Evolutionary conservation across 1,139 yeast genomes (phyloP), one percentile per base, ranked within the genome.

Genomic region (Diutina neorugosa): DNA sequence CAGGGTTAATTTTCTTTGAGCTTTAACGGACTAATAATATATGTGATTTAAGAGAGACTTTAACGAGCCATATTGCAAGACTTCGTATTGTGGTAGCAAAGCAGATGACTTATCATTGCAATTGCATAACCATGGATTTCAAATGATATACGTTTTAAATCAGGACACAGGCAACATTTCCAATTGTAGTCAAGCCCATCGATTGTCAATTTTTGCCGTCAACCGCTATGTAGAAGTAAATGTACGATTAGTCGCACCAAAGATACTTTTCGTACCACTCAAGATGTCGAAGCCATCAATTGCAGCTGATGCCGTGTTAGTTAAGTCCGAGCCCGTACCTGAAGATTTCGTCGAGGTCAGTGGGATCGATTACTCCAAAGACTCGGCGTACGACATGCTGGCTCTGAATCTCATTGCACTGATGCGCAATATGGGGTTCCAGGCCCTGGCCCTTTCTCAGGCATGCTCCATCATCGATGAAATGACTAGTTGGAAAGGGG

Each of bases 391-490:
- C 58, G 81, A 89, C 67, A 82, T 87, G 80, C 73, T 76, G 52
- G 98, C 98, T 27, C 74, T 76, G 18, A 94, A 88, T 62, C 73
- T 93, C 59, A 78, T 93, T 59, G 74, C 73, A 42, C 80, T 94
- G 44, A 93, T 94, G 98, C 80, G 74, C 61, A 82, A 82, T 51
- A 93, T 93, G 97, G 99, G 99, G n/a, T 94, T 93, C 75, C 99
- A 93, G 70, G 98, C 96, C 5, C 80, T 91, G 19, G 78, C 94
- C 2, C 77, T 93, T 49, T 84, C 90, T 31, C 76, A 82, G 60
- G 97, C 97, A 1, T 90, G 97, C 66, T 95, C 88, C 27, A 87
- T 93, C 59, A 89, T 93, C 57, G 81, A 91, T 63, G 82, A 86
- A 53, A 94, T 93, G 99, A 80, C 96, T 68, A 57, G 71, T 18